Conservation (phyloP, 2,329 filamentous ascomycete species). For the Aspergillus sp. region DNA sequence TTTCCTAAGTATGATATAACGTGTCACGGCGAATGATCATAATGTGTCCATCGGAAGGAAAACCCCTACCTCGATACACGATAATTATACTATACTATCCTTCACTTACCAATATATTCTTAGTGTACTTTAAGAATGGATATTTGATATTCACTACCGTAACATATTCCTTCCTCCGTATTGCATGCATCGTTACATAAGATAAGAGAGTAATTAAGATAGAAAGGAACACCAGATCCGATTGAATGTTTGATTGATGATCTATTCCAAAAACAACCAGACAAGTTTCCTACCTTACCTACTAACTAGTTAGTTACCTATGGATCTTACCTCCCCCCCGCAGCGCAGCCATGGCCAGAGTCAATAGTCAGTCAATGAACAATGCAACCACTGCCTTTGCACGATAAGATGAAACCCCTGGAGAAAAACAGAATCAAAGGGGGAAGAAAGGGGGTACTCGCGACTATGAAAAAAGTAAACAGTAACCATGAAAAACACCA, state of each 20-base stretch:
- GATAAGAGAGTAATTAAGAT: not conserved
- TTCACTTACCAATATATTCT: not conserved
- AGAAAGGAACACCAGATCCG: not conserved
- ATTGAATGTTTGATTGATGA: not conserved
- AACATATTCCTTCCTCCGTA: not conserved
- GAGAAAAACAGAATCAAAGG: too few species aligned
- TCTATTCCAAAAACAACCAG: not conserved
- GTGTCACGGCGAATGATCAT: slow-evolving; percentile 6
- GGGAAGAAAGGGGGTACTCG: too few species aligned
- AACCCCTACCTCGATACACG: not conserved
- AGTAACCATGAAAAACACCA: too few species aligned
- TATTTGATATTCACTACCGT: not conserved
- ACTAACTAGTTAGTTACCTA: too few species aligned
- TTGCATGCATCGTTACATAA: too few species aligned
- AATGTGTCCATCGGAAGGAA: not conserved
- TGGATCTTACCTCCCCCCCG: too few species aligned
- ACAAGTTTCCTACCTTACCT: not conserved
- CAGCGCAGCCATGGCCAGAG: too few species aligned
- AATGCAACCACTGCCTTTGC: too few species aligned
- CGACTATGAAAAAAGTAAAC: too few species aligned
- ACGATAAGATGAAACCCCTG: too few species aligned
- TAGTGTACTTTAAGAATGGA: not conserved
- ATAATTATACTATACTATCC: not conserved
- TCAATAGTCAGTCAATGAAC: too few species aligned
- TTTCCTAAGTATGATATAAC: not conserved